Evolutionary conservation across 2,329 filamentous ascomycete genomes (phyloP).

Genomic region (Teratosphaeria destructans): DNA sequence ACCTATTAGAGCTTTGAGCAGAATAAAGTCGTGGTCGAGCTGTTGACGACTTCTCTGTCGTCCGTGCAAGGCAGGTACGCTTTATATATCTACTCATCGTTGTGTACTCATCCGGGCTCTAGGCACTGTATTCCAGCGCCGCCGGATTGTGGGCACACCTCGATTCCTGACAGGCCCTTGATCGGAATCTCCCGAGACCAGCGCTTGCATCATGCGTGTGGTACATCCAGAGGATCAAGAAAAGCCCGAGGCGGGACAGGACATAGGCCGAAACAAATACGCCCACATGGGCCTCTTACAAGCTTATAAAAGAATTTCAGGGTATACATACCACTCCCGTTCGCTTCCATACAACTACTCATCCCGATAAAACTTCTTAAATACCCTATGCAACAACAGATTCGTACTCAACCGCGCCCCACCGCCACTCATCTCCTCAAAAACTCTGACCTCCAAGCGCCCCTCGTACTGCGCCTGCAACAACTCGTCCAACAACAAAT

Average conservation of each 20-base stretch:
- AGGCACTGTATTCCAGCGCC: background rate
- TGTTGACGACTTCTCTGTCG: background rate
- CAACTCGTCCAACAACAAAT: constrained; percentile 83
- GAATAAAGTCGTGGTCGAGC: background rate
- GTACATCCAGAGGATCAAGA: too few relatives aligned
- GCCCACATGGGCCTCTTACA: too few relatives aligned
- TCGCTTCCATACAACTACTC: constrained; percentile 7
- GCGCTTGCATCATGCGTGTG: too few relatives aligned
- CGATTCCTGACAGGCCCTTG: background rate
- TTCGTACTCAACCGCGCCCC: constrained; percentile 85
- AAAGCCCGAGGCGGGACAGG: too few relatives aligned
- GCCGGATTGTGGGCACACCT: background rate
- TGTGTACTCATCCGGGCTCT: background rate
- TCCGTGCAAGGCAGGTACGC: background rate
- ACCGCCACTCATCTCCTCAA: constrained; percentile 49
- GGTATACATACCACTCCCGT: too few relatives aligned
- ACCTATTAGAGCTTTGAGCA: background rate
- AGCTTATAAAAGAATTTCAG: too few relatives aligned
- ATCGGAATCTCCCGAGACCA: too few relatives aligned
- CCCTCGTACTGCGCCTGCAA: constrained; percentile 96
- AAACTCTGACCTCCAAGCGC: constrained; percentile 90
- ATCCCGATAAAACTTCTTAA: constrained; percentile 88
- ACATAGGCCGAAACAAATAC: too few relatives aligned
- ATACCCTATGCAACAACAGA: constrained; percentile 86
- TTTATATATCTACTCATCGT: background rate